Evolutionary conservation across 768 basidiomycete genomes (phyloP).

Genomic region (Rhodotorula toruloides): DNA sequence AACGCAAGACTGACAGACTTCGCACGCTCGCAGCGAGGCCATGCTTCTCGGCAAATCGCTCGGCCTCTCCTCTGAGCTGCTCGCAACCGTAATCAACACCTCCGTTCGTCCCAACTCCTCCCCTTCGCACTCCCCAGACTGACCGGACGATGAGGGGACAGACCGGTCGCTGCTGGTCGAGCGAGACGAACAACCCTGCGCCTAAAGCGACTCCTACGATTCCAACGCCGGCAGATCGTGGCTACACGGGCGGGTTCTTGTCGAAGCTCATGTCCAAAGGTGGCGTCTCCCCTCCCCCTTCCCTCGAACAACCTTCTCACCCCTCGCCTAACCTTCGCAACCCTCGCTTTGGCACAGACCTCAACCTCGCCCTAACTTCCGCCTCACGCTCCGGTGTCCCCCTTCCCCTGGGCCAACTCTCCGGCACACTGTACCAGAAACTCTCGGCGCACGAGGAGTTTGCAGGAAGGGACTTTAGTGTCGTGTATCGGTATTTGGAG

Average conservation of each 20-base stretch:
- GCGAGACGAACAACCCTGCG: slow-evolving; percentile 71
- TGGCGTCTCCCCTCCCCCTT: not conserved
- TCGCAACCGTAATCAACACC: slow-evolving; percentile 76
- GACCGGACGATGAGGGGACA: not conserved
- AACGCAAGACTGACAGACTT: not conserved
- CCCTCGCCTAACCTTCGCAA: not conserved
- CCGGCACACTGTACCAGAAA: slow-evolving; percentile 59
- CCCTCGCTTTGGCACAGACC: slow-evolving; percentile 57
- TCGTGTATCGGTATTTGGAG: slow-evolving; percentile 64
- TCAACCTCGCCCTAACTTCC: slow-evolving; percentile 70
- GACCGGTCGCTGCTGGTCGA: slow-evolving; percentile 42
- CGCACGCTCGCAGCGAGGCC: slow-evolving; percentile 54
- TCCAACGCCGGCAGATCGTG: slow-evolving; percentile 72
- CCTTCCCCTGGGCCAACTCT: slow-evolving; percentile 63
- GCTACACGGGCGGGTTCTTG: slow-evolving; percentile 67
- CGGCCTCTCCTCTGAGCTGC: slow-evolving; percentile 68
- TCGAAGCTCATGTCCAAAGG: slow-evolving; percentile 29
- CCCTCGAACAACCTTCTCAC: no score
- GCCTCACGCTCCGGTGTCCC: slow-evolving; percentile 50
- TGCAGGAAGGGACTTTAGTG: slow-evolving; percentile 70
- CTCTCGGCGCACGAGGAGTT: slow-evolving; percentile 59
- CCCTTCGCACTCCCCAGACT: not conserved
- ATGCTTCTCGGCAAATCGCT: slow-evolving; percentile 79
- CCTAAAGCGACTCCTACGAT: slow-evolving; percentile 60
- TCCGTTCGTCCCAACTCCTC: slow-evolving; percentile 33